Evolutionary conservation across 805 yeast species (phyloP), one percentile per base, ranked within the genome.

Genomic region (Lipomyces japonicus): DNA sequence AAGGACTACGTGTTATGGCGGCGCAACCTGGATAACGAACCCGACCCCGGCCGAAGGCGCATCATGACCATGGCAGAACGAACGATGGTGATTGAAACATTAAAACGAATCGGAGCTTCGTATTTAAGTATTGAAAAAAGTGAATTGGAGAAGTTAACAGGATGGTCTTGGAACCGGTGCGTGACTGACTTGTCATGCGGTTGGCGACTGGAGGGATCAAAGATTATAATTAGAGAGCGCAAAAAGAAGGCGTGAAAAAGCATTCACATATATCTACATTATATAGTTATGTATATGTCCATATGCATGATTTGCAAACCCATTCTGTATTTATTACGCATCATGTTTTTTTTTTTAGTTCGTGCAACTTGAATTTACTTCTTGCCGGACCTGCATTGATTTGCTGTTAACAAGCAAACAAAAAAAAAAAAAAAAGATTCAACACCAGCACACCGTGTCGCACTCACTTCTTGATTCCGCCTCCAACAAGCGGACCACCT

Each of bases 401-500:
- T 24, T 43, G 38, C 34, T n/a, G n/a, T n/a, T n/a, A n/a, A 16
- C 9, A 34, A 9, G 14, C 52, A 48, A 9, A 21, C 22, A 14
- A 14, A 6, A 18, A 45, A 9, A 6, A 6, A 18, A 5, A 49
- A 32, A 30, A 32, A 26, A 38, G n/a, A 7, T 22, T 22, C n/a
- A n/a, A n/a, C n/a, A 16, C 12, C n/a, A 12, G 10, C 12, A 14
- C 40, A n/a, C n/a, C n/a, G n/a, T n/a, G n/a, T 34, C 30, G 4
- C 7, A 57, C 65, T 42, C 43, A 84, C 80, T 90, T 91, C 79
- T 91, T 90, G 75, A 90, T 90, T 53, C 97, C 97, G 46, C 96
- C 96, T 57, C 95, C 90, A 47, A 82, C 81, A 63, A 90, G 72
- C 32, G 96, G 96, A 48, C 96, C 96, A 59, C 95, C 95, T 65